phyloP scores from a whole-genome alignment of 306 rosid species.

The Leucaena leucocephala region DNA sequence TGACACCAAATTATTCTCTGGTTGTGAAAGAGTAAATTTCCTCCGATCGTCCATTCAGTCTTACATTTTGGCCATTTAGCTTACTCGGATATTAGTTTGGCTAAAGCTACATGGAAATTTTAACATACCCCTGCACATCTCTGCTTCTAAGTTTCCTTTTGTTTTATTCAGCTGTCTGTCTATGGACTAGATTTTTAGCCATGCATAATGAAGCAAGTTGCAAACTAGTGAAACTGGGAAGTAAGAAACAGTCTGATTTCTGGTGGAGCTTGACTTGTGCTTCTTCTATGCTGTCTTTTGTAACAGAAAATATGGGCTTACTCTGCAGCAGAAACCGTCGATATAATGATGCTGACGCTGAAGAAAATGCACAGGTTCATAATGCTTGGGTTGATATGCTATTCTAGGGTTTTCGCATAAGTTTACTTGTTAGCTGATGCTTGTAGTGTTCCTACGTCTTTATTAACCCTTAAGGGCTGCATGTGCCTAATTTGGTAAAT shows the following conservation, averaged over 20 bases:
- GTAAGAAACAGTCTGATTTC: slow-evolving; percentile 37
- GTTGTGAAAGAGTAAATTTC: background rate
- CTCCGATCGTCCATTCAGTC: background rate
- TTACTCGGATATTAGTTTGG: background rate
- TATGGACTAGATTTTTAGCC: background rate
- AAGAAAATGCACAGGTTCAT: slow-evolving; percentile 85
- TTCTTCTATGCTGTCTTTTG: slow-evolving; percentile 76
- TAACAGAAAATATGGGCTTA: slow-evolving; percentile 81
- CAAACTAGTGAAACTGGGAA: slow-evolving; percentile 29
- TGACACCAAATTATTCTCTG: background rate
- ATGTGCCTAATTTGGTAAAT: slow-evolving; percentile 31
- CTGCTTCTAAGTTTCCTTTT: background rate
- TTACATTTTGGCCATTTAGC: background rate
- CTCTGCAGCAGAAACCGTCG: slow-evolving; percentile 88
- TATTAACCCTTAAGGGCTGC: slow-evolving; percentile 18
- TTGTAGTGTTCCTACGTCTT: background rate
- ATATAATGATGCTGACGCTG: slow-evolving; percentile 65
- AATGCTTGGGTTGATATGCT: slow-evolving; percentile 13
- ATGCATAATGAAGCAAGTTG: background rate
- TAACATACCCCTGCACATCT: background rate
- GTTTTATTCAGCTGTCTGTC: background rate
- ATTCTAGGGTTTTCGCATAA: background rate
- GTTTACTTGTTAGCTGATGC: background rate
- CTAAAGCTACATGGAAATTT: background rate
- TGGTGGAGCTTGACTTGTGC: slow-evolving; percentile 58